Evolutionary conservation across 78 protist species (phyloP).

Genomic region (Creolimax fragrantissima): DNA sequence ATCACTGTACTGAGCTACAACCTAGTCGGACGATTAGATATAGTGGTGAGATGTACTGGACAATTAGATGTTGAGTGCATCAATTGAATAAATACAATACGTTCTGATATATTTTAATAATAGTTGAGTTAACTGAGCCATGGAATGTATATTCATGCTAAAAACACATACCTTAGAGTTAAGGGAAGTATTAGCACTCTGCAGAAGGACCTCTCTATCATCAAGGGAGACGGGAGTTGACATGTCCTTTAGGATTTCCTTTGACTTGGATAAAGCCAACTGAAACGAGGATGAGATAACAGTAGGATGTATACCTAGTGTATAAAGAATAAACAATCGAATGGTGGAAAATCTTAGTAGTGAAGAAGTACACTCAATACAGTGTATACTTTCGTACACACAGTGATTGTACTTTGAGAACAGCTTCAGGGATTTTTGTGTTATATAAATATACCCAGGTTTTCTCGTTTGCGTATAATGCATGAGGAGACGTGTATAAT

Average conservation of each 20-base stretch:
- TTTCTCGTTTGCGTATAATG: too few species aligned
- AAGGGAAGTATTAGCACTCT: constrained; percentile 92
- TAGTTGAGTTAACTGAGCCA: too few species aligned
- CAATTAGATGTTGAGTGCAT: background rate
- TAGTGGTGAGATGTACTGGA: background rate
- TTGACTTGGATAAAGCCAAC: constrained; percentile 61
- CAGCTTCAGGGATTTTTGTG: too few species aligned
- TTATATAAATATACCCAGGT: too few species aligned
- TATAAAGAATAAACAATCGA: constrained; percentile 2
- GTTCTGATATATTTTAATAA: too few species aligned
- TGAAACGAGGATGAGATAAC: constrained; percentile 74
- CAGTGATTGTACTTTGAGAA: too few species aligned
- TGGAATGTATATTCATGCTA: too few species aligned
- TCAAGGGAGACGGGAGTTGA: constrained; percentile 72
- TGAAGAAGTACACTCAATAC: too few species aligned
- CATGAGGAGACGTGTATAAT: too few species aligned
- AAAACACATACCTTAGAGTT: constrained; percentile 83
- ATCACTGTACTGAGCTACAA: constrained; percentile 85
- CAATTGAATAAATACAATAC: background rate
- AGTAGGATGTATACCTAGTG: constrained; percentile 91
- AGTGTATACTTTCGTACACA: too few species aligned
- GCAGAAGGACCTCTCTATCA: constrained; percentile 77
- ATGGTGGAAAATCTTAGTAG: too few species aligned
- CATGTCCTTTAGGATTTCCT: constrained; percentile 45
- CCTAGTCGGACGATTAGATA: constrained; percentile 50